These are phyloP conservation scores for Pouteria campechiana DNA, from an alignment of 179 eudicot genomes.

Conservation along the genomic window DNA sequence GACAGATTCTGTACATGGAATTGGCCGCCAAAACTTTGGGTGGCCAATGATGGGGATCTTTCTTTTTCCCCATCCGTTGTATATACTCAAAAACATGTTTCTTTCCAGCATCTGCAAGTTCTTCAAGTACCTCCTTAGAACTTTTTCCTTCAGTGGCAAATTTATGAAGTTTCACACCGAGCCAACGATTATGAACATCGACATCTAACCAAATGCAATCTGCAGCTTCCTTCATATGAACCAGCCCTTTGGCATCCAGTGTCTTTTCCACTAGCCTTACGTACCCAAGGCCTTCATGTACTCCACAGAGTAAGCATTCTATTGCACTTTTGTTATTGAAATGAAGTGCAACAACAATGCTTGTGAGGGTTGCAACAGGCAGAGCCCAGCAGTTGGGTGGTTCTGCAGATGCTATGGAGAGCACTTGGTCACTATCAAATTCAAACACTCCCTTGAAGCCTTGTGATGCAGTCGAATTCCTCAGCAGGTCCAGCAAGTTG, in stretches of 20 bases:
- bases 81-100: constrained; percentile 17
- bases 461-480: constrained; percentile 7
- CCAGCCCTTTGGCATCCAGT: constrained; percentile 7
- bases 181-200: constrained; percentile 31
- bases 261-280: constrained; percentile 24
- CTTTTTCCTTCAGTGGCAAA: constrained; percentile 8
- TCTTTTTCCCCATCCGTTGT: no score
- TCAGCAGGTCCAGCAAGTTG: constrained; percentile 19
- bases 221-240: constrained; percentile 25
- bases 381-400: constrained; percentile 50
- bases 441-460: constrained; percentile 19
- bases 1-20: constrained; percentile 39
- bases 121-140: constrained; percentile 19
- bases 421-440: constrained; percentile 24
- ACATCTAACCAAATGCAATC: constrained; percentile 31
- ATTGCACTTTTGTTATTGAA: constrained; percentile 7
- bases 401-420: constrained; percentile 30
- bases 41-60: constrained; percentile 40
- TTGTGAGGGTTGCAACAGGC: constrained; percentile 38
- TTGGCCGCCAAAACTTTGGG: constrained; percentile 35
- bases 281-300: constrained; percentile 23
- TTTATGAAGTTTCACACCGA: constrained; percentile 32
- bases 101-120: constrained; percentile 22
- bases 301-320: constrained; percentile 18
- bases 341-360: constrained; percentile 31